phyloP scores from a whole-genome alignment of 1,284 basidiomycete species.

The Pascua guehoae region DNA sequence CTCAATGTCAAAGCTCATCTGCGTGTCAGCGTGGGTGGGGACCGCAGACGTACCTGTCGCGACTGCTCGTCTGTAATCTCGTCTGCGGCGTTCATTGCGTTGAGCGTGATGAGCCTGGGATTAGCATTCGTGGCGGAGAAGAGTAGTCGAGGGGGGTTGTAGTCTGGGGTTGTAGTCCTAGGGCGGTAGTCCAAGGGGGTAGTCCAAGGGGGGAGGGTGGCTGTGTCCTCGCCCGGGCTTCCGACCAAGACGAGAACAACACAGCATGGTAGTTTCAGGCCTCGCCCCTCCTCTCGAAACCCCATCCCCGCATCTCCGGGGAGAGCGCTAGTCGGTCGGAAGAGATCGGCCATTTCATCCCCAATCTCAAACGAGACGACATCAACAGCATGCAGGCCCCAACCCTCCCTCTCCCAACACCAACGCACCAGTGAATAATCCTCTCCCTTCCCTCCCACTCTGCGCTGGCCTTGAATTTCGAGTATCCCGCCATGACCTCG shows the following conservation, averaged over 20 bases:
- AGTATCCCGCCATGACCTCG: conserved; percentile 88
- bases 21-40: background rate
- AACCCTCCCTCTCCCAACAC: background rate
- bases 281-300: no score
- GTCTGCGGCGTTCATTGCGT: conserved; percentile 94
- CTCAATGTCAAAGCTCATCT: conserved; percentile 95
- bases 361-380: background rate
- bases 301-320: no score
- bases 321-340: background rate
- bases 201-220: no score
- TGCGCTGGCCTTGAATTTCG: conserved; percentile 84
- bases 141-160: background rate
- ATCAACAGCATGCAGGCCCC: background rate
- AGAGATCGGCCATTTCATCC: background rate
- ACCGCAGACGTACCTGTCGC: conserved; percentile 64
- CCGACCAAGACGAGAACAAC: no score
- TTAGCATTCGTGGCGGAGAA: background rate
- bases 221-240: no score
- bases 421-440: conserved; percentile 81
- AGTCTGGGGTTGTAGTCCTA: no score
- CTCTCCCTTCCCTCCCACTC: conserved; percentile 92
- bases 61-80: conserved; percentile 95
- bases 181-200: no score
- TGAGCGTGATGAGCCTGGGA: conserved; percentile 88
- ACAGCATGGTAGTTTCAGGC: no score